Base-by-base conservation (phyloP, 2,329 filamentous ascomycete genomes). In the Knufia fluminis region DNA sequence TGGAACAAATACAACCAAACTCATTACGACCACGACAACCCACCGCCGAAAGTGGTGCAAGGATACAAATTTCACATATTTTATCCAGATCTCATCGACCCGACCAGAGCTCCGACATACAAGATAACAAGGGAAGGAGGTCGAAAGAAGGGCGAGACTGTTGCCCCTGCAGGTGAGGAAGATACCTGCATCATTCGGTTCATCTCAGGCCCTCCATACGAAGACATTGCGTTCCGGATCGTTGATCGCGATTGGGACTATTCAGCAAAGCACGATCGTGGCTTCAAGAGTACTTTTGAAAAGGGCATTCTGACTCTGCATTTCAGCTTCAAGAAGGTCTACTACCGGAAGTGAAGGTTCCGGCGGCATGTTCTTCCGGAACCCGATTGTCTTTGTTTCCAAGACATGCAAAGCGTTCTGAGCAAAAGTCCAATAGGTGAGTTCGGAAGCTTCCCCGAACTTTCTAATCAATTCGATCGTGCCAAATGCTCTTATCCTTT, bases 1-100 rank as follows among this genome's bases (percentile, higher is more conserved):
- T 98, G 92, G 92, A 98, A 98, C 74, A 98, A 98, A 69, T 98
- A 98, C 76, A 98, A 98, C 63, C 92, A 98, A 70, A 98, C 92
- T 10, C 92, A 98, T 69, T 98, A 98, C 70, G 92, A 97, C 66
- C 88, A 96, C 66, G 91, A 97, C 64, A 96, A 97, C 62, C 92
- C 92, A 1, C 92, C 92, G 1, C 92, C 92, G 22, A 96, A 95
- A 69, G 91, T 98, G 4, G 92, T 98, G 9, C 92, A 98, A 66
- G 92, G 92, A 50, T 98, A 98, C 75, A 96, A 94, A 66, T 98
- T 98, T 76, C 97, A 98, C 70, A 91, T 98, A 46, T 98, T 98
- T 70, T 98, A 98, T 63, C 92, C 92, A 0, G 92, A 98, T 60
- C 79, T 98, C 26, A 88, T 97, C 61, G 90, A 97, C 71, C 94